These are phyloP conservation scores for Coniosporium tulheliwenetii DNA, from an alignment of 2,329 filamentous ascomycete species.

Conservation along the genomic window DNA sequence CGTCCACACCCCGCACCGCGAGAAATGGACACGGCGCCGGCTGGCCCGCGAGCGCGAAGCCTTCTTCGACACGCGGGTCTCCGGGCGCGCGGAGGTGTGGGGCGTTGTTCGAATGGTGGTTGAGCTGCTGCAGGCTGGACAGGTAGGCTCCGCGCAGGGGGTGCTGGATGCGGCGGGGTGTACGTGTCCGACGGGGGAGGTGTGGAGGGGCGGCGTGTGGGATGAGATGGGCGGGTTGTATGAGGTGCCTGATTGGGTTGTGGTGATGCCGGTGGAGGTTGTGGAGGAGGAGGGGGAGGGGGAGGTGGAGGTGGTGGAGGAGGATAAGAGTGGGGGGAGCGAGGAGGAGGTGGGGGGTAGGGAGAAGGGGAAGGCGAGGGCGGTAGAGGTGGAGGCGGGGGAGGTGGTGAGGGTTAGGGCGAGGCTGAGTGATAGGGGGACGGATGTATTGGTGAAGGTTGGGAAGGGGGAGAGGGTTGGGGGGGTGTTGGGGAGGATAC, in stretches of 20 bases:
- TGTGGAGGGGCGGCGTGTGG: constrained; percentile 21
- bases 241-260: constrained; percentile 27
- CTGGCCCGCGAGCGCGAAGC: constrained; percentile 58
- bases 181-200: constrained; percentile 25
- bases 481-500: constrained; percentile 45
- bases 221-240: constrained; percentile 28
- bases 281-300: constrained; percentile 11
- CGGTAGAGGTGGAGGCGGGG: constrained; percentile 13
- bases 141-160: constrained; percentile 47
- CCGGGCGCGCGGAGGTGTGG: constrained; percentile 67
- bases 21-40: constrained; percentile 52
- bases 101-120: constrained; percentile 53
- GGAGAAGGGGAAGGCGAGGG: constrained; percentile 17
- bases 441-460: constrained; percentile 20
- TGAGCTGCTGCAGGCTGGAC: constrained; percentile 45
- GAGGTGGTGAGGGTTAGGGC: constrained; percentile 15
- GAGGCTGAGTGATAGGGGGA: constrained; percentile 21
- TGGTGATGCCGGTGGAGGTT: constrained; percentile 26
- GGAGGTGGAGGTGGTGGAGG: constrained; percentile 11
- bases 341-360: constrained; percentile 3
- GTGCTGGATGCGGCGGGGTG: constrained; percentile 61
- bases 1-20: constrained; percentile 14
- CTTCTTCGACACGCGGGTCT: constrained; percentile 84
- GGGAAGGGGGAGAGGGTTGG: constrained; percentile 40
- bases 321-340: constrained; percentile 6